These are phyloP conservation scores for Nymphaea thermarum DNA, from an alignment of 164 flowering plant species.

Conservation along the genomic window DNA sequence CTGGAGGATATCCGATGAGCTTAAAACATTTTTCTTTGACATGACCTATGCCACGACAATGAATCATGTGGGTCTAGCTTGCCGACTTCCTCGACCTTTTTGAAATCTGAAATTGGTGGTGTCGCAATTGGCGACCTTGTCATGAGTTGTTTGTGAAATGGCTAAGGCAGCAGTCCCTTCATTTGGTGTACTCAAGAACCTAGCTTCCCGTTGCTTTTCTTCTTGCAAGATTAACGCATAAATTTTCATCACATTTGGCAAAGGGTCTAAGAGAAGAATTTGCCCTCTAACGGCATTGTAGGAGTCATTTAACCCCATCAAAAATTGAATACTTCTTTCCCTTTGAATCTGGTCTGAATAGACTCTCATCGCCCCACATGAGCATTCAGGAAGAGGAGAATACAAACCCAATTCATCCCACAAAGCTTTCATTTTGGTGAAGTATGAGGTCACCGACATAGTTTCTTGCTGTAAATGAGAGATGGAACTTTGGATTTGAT, in stretches of 20 bases:
- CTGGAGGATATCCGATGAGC: too few relatives aligned
- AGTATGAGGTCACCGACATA: neutral
- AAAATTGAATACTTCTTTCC: neutral
- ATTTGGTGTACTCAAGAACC: too few relatives aligned
- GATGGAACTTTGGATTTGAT: neutral
- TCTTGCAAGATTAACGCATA: too few relatives aligned
- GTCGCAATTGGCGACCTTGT: too few relatives aligned
- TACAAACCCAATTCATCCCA: neutral
- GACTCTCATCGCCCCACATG: neutral
- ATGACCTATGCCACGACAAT: too few relatives aligned
- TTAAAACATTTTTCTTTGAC: too few relatives aligned
- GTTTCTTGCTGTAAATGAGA: neutral
- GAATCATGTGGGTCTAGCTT: neutral
- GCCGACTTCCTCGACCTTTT: too few relatives aligned
- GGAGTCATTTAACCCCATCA: neutral
- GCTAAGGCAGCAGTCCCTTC: too few relatives aligned
- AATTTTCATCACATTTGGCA: too few relatives aligned
- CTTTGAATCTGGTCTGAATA: neutral
- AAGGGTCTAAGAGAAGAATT: neutral
- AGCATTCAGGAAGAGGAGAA: neutral
- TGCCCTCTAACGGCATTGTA: neutral
- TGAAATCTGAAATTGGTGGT: too few relatives aligned
- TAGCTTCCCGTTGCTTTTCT: too few relatives aligned
- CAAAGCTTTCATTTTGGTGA: constrained; percentile 1
- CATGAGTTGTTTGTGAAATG: too few relatives aligned